A percentile compares a stretch with the other conserved stretches of the same genome.
These are phyloP conservation scores for Cardamine resedifolia DNA, from an alignment of 345 rosid genomes.

Conservation along the genomic window DNA sequence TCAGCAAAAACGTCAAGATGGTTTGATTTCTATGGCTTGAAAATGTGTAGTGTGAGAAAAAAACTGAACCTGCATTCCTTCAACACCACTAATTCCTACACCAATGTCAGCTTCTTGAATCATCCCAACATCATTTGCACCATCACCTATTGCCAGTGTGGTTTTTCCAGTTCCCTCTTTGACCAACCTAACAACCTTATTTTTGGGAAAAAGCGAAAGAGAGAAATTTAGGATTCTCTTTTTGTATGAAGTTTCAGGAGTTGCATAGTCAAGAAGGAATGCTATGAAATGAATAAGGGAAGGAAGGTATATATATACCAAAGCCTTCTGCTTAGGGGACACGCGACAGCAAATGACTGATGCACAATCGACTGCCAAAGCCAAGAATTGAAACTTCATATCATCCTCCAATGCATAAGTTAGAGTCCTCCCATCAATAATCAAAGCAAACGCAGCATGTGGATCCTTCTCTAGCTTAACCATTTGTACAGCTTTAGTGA, in stretches of 20 bases:
- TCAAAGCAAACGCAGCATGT: constrained; percentile 90
- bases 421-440: constrained; percentile 88
- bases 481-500: constrained; percentile 81
- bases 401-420: constrained; percentile 81
- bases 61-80: constrained; percentile 94
- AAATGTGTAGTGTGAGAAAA: constrained; percentile 13
- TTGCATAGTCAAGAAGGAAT: not conserved
- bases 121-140: constrained; percentile 99
- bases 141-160: constrained; percentile 94
- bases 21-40: not conserved
- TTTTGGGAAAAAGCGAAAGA: constrained; percentile 8
- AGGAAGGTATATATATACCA: constrained; percentile 54
- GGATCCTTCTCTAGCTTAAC: constrained; percentile 89
- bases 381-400: constrained; percentile 79
- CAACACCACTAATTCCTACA: constrained; percentile 97
- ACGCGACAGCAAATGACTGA: constrained; percentile 98
- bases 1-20: not conserved
- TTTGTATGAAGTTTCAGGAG: not conserved
- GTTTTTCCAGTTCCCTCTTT: constrained; percentile 93
- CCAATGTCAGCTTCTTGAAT: constrained; percentile 99
- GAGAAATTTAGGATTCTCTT: not conserved
- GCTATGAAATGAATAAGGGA: not conserved
- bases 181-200: constrained; percentile 83
- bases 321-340: constrained; percentile 97
- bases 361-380: constrained; percentile 87